phyloP scores from a whole-genome alignment of 2,329 filamentous ascomycete genomes.

The Stenocarpella maydis region DNA sequence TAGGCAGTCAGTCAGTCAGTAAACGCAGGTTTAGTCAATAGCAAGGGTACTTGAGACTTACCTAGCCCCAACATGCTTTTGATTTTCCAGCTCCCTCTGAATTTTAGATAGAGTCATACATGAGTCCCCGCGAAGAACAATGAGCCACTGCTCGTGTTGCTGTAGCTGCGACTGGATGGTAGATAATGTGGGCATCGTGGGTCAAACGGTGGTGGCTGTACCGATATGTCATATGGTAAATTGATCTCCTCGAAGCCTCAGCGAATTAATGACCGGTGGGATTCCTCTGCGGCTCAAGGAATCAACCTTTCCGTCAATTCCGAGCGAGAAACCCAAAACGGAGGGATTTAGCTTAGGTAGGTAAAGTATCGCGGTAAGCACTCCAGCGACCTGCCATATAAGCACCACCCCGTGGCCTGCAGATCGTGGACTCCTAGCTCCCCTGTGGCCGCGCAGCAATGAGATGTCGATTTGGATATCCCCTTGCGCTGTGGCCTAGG shows the following conservation, averaged over 20 bases:
- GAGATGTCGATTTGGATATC: no score
- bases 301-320: no score
- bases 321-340: no score
- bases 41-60: background rate
- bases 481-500: no score
- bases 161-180: background rate
- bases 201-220: background rate
- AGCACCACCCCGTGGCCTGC: no score
- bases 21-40: background rate
- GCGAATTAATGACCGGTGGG: background rate
- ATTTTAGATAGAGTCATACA: background rate
- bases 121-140: background rate
- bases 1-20: background rate
- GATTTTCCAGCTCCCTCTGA: background rate
- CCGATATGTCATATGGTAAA: no score
- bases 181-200: background rate
- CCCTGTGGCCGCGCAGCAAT: no score
- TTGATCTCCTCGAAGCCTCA: background rate
- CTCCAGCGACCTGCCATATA: no score
- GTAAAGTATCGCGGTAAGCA: no score
- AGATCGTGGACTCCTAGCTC: no score
- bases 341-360: no score
- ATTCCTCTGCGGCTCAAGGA: background rate
- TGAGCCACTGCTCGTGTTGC: background rate
- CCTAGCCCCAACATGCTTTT: background rate